Conservation (phyloP, 345 rosid genomes). For the Brassica juncea region DNA sequence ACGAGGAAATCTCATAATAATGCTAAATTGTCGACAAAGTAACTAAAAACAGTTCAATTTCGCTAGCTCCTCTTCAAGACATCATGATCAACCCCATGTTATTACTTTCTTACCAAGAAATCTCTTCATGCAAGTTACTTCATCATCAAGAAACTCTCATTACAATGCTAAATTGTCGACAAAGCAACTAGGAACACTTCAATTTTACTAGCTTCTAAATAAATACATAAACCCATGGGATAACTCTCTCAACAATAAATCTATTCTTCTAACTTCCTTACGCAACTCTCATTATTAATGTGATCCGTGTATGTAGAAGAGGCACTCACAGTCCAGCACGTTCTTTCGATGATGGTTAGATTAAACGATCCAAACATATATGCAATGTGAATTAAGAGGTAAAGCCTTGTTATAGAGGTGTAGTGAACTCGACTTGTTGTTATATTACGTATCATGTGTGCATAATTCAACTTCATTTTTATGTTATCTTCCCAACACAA, state of each 20-base stretch:
- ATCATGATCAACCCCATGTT: background rate
- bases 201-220: background rate
- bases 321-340: background rate
- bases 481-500: background rate
- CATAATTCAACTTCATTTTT: background rate
- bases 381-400: background rate
- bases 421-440: background rate
- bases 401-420: background rate
- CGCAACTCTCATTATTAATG: background rate
- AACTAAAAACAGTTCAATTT: background rate
- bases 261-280: background rate
- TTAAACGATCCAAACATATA: background rate
- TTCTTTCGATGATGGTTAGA: conserved; percentile 29
- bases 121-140: background rate
- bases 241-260: background rate
- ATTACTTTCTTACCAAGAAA: background rate
- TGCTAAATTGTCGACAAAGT: background rate
- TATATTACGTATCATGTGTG: no score
- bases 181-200: background rate
- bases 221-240: background rate
- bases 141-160: background rate
- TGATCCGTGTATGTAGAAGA: background rate
- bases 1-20: background rate
- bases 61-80: background rate
- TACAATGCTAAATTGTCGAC: background rate